Conservation (phyloP, 495 filamentous ascomycete genomes). For the Antarctomyces pellizariae region DNA sequence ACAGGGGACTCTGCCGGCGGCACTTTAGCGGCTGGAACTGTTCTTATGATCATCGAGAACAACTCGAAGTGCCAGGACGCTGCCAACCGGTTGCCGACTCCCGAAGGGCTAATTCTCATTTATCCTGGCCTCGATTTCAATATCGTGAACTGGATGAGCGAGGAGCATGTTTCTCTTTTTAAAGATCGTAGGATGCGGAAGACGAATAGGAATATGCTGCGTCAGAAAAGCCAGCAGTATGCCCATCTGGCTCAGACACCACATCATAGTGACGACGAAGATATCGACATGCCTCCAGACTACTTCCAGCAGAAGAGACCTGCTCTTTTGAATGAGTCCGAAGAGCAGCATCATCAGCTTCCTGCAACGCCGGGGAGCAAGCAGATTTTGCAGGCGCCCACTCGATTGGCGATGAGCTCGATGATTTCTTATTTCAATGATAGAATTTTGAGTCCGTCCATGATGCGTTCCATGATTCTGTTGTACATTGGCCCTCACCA, state of each 20-base stretch:
- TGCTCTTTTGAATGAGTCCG: slow-evolving; percentile 2
- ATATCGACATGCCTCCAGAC: slow-evolving; percentile 9
- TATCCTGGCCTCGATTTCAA: slow-evolving; percentile 88
- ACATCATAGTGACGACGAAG: slow-evolving; percentile 37
- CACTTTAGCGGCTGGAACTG: slow-evolving; percentile 62
- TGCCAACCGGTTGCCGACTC: slow-evolving; percentile 41
- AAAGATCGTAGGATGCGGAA: slow-evolving; percentile 56
- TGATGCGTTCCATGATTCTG: slow-evolving; percentile 99
- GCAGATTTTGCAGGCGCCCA: slow-evolving; percentile 15
- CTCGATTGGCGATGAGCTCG: slow-evolving; percentile 72
- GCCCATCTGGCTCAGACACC: slow-evolving; percentile 34
- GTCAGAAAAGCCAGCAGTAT: slow-evolving; percentile 48
- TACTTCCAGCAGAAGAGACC: slow-evolving; percentile 9
- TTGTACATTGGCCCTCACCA: slow-evolving; percentile 87
- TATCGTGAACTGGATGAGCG: slow-evolving; percentile 97
- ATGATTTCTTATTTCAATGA: slow-evolving; percentile 97
- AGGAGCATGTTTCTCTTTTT: slow-evolving; percentile 89
- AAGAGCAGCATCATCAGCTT: not conserved
- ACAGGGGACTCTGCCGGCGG: slow-evolving; percentile 87
- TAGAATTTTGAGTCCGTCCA: slow-evolving; percentile 81
- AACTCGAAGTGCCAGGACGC: slow-evolving; percentile 31
- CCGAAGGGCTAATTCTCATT: slow-evolving; percentile 61
- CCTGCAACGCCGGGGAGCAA: not conserved
- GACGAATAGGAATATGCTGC: slow-evolving; percentile 52
- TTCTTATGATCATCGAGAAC: slow-evolving; percentile 71